phyloP scores from a whole-genome alignment of 352 stramenopile species.

The Phytophthora capsici region DNA sequence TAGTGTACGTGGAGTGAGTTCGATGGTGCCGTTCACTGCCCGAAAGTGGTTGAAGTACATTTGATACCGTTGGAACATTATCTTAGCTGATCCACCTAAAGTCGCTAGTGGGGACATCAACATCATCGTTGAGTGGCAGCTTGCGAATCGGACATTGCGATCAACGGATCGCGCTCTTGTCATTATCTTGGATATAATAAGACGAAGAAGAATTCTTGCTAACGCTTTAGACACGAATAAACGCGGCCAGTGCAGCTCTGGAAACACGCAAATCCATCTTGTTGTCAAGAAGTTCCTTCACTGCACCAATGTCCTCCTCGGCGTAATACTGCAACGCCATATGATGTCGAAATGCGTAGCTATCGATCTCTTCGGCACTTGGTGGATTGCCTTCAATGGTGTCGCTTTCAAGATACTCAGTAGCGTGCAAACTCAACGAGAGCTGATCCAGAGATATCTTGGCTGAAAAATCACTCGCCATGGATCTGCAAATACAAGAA shows the following conservation, averaged over 20 bases:
- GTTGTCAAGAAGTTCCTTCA: constrained; percentile 13
- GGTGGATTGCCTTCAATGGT: not conserved
- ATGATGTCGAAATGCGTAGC: constrained; percentile 20
- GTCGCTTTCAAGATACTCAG: not conserved
- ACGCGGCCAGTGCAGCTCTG: constrained; percentile 22
- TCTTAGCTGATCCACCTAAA: too few relatives aligned
- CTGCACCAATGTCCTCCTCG: constrained; percentile 16
- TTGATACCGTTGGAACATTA: too few relatives aligned
- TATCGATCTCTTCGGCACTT: constrained; percentile 15
- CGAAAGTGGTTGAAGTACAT: not conserved
- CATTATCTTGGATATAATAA: too few relatives aligned
- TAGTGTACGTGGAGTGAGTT: not conserved
- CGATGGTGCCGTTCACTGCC: not conserved
- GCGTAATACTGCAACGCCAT: constrained; percentile 38
- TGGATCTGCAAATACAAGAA: constrained; percentile 13
- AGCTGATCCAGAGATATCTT: constrained; percentile 30
- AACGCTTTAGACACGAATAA: constrained; percentile 16
- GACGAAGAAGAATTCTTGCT: too few relatives aligned
- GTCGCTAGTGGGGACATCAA: not conserved
- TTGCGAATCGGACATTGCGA: too few relatives aligned
- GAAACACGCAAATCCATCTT: constrained; percentile 1
- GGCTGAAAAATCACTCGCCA: constrained; percentile 12
- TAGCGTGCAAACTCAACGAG: not conserved
- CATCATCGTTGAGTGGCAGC: not conserved
- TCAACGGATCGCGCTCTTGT: not conserved